Evolutionary conservation across 768 basidiomycete species (phyloP).

Genomic region (Cystobasidiopsis lactophilus): DNA sequence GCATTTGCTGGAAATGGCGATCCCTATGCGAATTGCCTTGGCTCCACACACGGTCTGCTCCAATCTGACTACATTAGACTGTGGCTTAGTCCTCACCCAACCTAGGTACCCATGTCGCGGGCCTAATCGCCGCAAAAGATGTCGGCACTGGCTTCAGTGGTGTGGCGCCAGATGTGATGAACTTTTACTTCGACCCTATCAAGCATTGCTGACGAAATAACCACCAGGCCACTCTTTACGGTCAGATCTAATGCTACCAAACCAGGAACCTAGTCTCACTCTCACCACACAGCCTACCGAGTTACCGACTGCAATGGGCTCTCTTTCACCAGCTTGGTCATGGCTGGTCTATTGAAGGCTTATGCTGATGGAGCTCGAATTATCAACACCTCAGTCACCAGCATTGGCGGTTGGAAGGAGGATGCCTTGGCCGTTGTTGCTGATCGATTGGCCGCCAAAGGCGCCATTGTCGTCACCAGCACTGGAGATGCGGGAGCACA

Average conservation of each 20-base stretch:
- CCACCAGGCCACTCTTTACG: background rate
- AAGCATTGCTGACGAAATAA: background rate
- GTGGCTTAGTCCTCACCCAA: too few species aligned
- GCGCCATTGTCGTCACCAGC: background rate
- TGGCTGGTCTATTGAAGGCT: background rate
- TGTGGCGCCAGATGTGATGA: background rate
- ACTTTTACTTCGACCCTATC: background rate
- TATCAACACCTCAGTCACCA: background rate
- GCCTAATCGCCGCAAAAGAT: background rate
- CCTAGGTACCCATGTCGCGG: background rate
- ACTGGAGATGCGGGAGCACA: background rate
- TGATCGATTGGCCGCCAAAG: background rate
- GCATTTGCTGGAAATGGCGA: background rate
- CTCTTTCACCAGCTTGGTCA: background rate
- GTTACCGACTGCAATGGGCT: background rate
- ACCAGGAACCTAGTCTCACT: background rate
- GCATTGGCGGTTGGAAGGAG: background rate
- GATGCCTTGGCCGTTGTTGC: background rate
- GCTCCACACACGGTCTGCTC: background rate
- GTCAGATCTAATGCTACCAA: background rate
- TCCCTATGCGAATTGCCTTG: background rate
- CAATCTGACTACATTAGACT: background rate
- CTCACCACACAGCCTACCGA: background rate
- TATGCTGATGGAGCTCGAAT: background rate
- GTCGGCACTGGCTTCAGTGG: background rate